phyloP scores from a whole-genome alignment of 176 grass and related monocot species.

The Avena eriantha region DNA sequence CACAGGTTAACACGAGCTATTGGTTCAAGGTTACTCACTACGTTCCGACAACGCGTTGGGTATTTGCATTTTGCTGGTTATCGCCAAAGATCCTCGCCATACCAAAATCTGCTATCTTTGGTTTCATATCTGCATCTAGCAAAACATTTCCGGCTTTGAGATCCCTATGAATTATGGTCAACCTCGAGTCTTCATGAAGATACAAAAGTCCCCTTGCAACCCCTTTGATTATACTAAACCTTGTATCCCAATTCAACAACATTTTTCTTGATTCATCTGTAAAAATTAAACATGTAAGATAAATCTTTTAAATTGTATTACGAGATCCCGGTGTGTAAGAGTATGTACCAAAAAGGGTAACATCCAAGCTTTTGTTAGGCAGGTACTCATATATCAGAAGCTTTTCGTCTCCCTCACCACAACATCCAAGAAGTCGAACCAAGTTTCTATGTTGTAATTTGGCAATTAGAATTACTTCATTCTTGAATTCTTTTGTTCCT shows the following conservation, averaged over 20 bases:
- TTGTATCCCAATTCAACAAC: constrained; percentile 39
- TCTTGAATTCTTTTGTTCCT: constrained; percentile 14
- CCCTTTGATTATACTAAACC: constrained; percentile 59
- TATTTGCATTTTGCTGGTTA: constrained; percentile 48
- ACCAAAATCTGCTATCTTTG: constrained; percentile 64
- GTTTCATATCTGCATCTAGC: constrained; percentile 50
- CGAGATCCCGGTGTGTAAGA: too few relatives aligned
- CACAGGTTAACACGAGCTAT: not conserved
- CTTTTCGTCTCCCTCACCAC: constrained; percentile 47
- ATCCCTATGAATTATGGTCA: constrained; percentile 57
- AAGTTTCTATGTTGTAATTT: constrained; percentile 50
- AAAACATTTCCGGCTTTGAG: constrained; percentile 58
- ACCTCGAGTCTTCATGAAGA: constrained; percentile 63
- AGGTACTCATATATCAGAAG: constrained; percentile 50
- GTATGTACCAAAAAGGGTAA: constrained; percentile 41
- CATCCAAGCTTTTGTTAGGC: constrained; percentile 40
- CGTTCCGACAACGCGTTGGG: not conserved
- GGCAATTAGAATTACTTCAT: too few relatives aligned
- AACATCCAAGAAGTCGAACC: constrained; percentile 52
- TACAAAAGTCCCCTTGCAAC: constrained; percentile 58
- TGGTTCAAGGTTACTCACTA: constrained; percentile 42
- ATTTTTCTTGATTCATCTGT: constrained; percentile 21
- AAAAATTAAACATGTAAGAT: not conserved
- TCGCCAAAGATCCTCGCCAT: constrained; percentile 64
- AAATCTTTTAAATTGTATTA: not conserved